Conservation (phyloP, 306 rosid species). For the Dicorynia guianensis region DNA sequence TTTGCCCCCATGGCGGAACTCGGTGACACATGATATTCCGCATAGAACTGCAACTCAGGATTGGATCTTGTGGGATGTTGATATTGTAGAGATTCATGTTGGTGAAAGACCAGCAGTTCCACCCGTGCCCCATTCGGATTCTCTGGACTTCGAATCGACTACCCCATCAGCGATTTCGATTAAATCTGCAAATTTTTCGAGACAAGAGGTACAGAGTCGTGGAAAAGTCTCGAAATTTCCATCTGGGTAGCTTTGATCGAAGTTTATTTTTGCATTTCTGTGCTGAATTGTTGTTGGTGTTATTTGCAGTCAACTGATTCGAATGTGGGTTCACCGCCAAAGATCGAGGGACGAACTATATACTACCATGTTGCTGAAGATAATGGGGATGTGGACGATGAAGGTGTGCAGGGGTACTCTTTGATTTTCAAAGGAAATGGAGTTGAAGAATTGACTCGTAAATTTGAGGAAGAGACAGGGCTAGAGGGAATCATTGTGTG, state of each 20-base stretch:
- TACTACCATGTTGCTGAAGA: slow-evolving; percentile 86
- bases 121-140: slow-evolving; percentile 63
- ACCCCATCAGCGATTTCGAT: slow-evolving; percentile 50
- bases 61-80: slow-evolving; percentile 85
- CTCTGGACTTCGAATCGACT: slow-evolving; percentile 57
- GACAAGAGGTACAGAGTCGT: slow-evolving; percentile 63
- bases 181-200: slow-evolving; percentile 44
- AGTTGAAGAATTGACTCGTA: slow-evolving; percentile 74
- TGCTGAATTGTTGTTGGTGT: slow-evolving; percentile 14
- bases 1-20: slow-evolving; percentile 88
- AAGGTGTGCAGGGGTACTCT: slow-evolving; percentile 55
- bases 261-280: neutral
- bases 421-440: slow-evolving; percentile 78
- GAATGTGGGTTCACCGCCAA: slow-evolving; percentile 54
- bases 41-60: slow-evolving; percentile 78
- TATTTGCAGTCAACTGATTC: slow-evolving; percentile 65
- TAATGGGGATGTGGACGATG: slow-evolving; percentile 77
- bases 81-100: slow-evolving; percentile 65
- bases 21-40: slow-evolving; percentile 84
- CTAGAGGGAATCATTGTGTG: slow-evolving; percentile 77
- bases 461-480: slow-evolving; percentile 84
- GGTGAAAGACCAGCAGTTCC: slow-evolving; percentile 42
- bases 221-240: neutral
- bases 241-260: neutral
- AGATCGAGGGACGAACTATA: slow-evolving; percentile 75